Base-by-base conservation (phyloP, 495 filamentous ascomycete genomes). In the Xylaria flabelliformis region DNA sequence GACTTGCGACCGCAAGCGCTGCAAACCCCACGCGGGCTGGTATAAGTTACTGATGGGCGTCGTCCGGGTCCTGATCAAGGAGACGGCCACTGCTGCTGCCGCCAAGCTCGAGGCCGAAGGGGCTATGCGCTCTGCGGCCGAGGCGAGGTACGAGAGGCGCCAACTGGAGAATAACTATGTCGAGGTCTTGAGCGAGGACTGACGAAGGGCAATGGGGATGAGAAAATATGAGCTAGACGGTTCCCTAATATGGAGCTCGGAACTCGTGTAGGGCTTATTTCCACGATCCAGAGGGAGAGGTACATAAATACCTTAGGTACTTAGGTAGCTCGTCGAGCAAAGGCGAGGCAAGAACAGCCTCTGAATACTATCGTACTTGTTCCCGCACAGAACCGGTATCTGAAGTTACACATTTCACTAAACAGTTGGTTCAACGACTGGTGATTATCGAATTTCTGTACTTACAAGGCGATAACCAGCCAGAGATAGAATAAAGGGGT, bases 1-100 rank as follows among this genome's bases (percentile, higher is more conserved):
- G 71, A 85, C 83, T 81, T 86, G 85, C 74, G 76, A 78, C n/a
- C 78, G 79, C 63, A 84, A 83, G 69, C 84, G 84, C 74, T 86
- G 85, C 77, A 85, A 84, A 73, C 75, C 84, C 67, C 85, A 86
- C 70, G 72, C 70, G 36, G 78, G 78, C 46, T 86, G 85, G 85
- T 77, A 78, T 73, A 81, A 78, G 70, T 74, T 86, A 36, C 80
- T 84, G 36, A 75, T 77, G 69, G 82, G 82, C 71, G 73, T 75
- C 44, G 81, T 83, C 15, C 77, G 79, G 58, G 78, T 80, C 72
- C 76, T 79, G 51, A 85, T 86, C 70, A 83, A 82, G 76, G 82
- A 84, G 80, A 78, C 84, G 72, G 81, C 83, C 36, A 78, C 77
- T 17, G 77, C 83, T 53, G 83, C 83, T 24, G 80, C 81, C 58